These are phyloP conservation scores for Gossypium herbaceum DNA, from an alignment of 345 rosid genomes.

Conservation along the genomic window DNA sequence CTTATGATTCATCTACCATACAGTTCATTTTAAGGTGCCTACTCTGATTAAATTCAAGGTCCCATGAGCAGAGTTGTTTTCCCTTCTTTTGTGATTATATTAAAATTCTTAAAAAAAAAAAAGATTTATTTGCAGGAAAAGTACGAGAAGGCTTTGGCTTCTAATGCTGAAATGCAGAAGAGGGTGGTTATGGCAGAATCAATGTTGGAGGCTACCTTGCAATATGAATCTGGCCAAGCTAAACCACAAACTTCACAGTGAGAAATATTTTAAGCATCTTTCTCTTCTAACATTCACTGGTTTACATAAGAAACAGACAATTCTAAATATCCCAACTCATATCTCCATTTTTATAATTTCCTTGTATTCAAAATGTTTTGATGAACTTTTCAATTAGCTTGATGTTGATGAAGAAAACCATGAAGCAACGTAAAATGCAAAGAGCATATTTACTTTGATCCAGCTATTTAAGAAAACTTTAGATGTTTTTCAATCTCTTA, in stretches of 20 bases:
- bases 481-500: neutral
- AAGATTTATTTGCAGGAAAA: constrained; percentile 55
- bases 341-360: neutral
- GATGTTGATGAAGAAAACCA: neutral
- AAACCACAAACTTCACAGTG: constrained; percentile 67
- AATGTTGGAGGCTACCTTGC: constrained; percentile 80
- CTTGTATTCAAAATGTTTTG: neutral
- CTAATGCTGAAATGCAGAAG: constrained; percentile 74
- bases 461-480: neutral
- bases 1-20: neutral
- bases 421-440: neutral
- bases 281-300: neutral
- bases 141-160: constrained; percentile 68
- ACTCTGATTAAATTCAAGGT: neutral
- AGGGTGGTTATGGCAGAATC: constrained; percentile 89
- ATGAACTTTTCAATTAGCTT: neutral
- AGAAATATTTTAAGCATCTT: constrained; percentile 6
- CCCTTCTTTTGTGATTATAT: neutral
- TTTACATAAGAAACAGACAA: neutral
- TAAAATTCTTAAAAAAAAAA: constrained; percentile 4
- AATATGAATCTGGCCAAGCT: constrained; percentile 74
- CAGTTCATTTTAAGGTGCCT: neutral
- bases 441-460: neutral
- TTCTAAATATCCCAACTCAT: neutral
- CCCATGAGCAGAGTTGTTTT: neutral